Base-by-base conservation (phyloP, 2,329 filamentous ascomycete species). In the Neophaeococcomyces mojaviensis region DNA sequence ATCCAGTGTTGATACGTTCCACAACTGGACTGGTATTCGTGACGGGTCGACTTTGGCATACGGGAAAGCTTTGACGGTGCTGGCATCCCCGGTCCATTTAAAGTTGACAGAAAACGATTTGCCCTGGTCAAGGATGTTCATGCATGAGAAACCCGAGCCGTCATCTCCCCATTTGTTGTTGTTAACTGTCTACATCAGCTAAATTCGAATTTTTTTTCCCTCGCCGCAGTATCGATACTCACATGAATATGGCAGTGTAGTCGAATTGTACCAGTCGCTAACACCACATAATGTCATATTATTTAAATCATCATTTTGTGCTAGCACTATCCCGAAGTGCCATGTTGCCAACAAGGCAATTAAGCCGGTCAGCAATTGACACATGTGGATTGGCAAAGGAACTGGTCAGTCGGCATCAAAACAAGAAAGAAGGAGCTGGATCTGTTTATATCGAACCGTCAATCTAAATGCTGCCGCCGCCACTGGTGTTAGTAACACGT, bases 81-180 rank as follows among this genome's bases (percentile, higher is more conserved):
- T 39, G 10, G 49, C 39, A 40, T 49, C 43, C 8, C 49, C 49
- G 8, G 20, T 39, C 46, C 46, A 51, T 37, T 47, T 38, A 19
- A 46, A 51, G 13, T 33, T 49, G 18, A 51, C 49, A 6, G 42
- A 47, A 20, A 48, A 51, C 15, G 36, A 39, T 20, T 19, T 18
- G 22, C 44, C 46, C 30, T 47, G 37, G 30, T 49, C 43, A 24
- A 35, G 24, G 15, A 51, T 34, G 15, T 15, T 28, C n/a, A 49
- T 33, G 36, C 49, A 51, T n/a, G 40, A 43, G 22, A 35, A 45
- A 15, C 43, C 43, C 3, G 39, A 32, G 19, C 46, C 46, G 39
- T 49, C 44, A 26, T 48, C 46, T 8, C 49, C 49, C 49, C 49
- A 51, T 26, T 44, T 47, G 37, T 51, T 51, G 34, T 51, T 51